phyloP scores from a whole-genome alignment of 768 basidiomycete genomes.

The Termitomyces sp. region DNA sequence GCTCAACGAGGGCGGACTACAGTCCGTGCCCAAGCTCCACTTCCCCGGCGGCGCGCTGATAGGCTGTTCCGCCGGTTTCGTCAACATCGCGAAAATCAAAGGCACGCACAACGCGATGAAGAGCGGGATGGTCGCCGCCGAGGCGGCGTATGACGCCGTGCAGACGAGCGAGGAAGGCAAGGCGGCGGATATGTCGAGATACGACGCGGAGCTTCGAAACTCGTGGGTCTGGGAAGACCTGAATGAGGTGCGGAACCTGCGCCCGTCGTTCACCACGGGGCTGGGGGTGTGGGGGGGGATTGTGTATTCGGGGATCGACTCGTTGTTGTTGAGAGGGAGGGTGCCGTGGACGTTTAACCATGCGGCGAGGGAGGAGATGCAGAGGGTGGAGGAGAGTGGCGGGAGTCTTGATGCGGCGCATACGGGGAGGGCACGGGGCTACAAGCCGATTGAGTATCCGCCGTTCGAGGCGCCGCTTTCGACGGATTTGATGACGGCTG shows the following conservation, averaged over 20 bases:
- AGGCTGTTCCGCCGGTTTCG: constrained; percentile 93
- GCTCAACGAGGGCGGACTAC: constrained; percentile 91
- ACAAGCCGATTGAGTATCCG: constrained; percentile 82
- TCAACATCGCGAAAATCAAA: constrained; percentile 97
- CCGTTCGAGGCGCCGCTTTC: constrained; percentile 84
- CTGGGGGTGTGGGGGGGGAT: constrained; percentile 88
- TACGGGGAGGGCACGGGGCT: constrained; percentile 64
- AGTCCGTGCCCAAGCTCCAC: constrained; percentile 78
- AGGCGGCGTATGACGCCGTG: constrained; percentile 73
- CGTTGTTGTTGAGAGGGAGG: constrained; percentile 77
- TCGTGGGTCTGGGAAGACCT: constrained; percentile 90
- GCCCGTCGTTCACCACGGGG: constrained; percentile 80
- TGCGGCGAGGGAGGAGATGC: constrained; percentile 30
- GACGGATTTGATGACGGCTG: constrained; percentile 89
- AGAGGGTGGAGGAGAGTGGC: constrained; percentile 21
- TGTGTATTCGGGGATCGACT: constrained; percentile 85
- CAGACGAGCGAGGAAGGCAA: constrained; percentile 14
- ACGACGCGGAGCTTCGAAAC: constrained; percentile 62
- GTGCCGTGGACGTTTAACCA: constrained; percentile 93
- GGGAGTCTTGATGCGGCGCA: constrained; percentile 57
- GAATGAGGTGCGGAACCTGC: constrained; percentile 85
- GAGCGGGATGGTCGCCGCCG: constrained; percentile 95
- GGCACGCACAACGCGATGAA: constrained; percentile 99
- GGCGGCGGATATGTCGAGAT: constrained; percentile 64
- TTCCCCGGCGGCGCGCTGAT: constrained; percentile 96